Percentiles rank a stretch among this genome's conserved stretches.
Conservation (phyloP, 768 basidiomycete species). For the Nidularia pulvinata region DNA sequence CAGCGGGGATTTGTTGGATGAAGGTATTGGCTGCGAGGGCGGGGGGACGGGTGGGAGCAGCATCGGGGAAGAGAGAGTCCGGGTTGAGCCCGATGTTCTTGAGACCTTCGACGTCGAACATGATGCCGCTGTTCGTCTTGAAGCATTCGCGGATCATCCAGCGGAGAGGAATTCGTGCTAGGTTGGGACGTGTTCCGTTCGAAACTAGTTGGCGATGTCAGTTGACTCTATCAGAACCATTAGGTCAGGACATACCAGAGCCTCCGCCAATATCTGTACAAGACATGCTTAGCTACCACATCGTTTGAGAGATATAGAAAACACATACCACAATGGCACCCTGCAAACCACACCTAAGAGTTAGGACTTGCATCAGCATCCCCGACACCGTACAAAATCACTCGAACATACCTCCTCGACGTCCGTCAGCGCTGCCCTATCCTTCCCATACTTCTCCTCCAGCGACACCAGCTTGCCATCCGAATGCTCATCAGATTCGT, state of each 20-base stretch:
- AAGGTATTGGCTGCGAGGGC: slow-evolving; percentile 7
- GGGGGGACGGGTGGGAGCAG: slow-evolving; percentile 26
- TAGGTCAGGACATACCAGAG: slow-evolving; percentile 21
- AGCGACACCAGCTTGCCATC: slow-evolving; percentile 6
- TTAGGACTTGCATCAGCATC: background rate
- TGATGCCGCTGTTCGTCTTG: slow-evolving; percentile 51
- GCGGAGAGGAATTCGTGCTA: slow-evolving; percentile 52
- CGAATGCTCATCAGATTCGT: slow-evolving; percentile 2
- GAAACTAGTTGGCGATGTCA: slow-evolving; percentile 15
- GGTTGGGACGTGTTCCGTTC: slow-evolving; percentile 35
- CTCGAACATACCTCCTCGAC: slow-evolving; percentile 47
- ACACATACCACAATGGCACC: slow-evolving; percentile 42
- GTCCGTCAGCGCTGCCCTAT: slow-evolving; percentile 21
- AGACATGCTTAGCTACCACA: background rate
- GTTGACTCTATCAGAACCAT: too few relatives aligned
- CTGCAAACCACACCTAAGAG: slow-evolving; percentile 29
- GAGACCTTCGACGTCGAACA: slow-evolving; percentile 49
- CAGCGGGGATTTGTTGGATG: slow-evolving; percentile 4
- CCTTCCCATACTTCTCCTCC: slow-evolving; percentile 23
- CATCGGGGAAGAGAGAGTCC: slow-evolving; percentile 28
- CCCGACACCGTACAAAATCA: background rate
- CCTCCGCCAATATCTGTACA: slow-evolving; percentile 56
- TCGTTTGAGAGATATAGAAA: background rate
- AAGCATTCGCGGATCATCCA: slow-evolving; percentile 79
- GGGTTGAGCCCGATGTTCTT: slow-evolving; percentile 39